Percentiles rank a stretch among this genome's conserved stretches.
phyloP scores from a whole-genome alignment of 2,329 filamentous ascomycete species.

The Hypoxylon sp. region DNA sequence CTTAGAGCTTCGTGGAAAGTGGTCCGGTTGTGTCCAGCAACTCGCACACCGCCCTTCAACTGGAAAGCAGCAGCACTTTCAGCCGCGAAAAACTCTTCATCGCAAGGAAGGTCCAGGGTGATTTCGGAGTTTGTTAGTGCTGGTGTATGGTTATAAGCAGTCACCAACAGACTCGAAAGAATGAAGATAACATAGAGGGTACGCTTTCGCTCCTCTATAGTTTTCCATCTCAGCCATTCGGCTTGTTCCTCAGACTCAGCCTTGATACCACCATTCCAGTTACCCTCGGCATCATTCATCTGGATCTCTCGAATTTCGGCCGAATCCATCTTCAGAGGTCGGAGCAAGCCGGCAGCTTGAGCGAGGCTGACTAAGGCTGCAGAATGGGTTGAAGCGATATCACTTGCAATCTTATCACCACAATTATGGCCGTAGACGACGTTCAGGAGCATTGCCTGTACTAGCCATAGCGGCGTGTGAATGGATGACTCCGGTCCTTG shows the following conservation, averaged over 20 bases:
- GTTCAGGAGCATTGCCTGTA: conserved; percentile 96
- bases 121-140: conserved; percentile 96
- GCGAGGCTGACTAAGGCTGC: conserved; percentile 92
- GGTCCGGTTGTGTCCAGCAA: conserved; percentile 77
- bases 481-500: conserved; percentile 71
- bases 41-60: conserved; percentile 78
- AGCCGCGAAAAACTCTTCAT: conserved; percentile 90
- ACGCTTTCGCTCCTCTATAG: conserved; percentile 89
- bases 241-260: conserved; percentile 70
- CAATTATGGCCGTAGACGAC: conserved; percentile 97
- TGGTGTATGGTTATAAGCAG: conserved; percentile 92
- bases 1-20: conserved; percentile 88
- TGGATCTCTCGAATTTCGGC: conserved; percentile 68
- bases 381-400: conserved; percentile 93
- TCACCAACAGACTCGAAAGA: conserved; percentile 90
- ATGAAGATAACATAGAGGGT: conserved; percentile 93
- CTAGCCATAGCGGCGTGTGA: conserved; percentile 91
- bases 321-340: conserved; percentile 62
- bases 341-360: conserved; percentile 82
- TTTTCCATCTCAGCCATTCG: conserved; percentile 94
- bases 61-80: conserved; percentile 87
- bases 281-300: conserved; percentile 67
- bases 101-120: conserved; percentile 87
- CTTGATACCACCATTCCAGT: conserved; percentile 61
- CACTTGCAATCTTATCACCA: conserved; percentile 89